Conservation (phyloP, 2,329 filamentous ascomycete species). For the Tolypocladium nubicola region DNA sequence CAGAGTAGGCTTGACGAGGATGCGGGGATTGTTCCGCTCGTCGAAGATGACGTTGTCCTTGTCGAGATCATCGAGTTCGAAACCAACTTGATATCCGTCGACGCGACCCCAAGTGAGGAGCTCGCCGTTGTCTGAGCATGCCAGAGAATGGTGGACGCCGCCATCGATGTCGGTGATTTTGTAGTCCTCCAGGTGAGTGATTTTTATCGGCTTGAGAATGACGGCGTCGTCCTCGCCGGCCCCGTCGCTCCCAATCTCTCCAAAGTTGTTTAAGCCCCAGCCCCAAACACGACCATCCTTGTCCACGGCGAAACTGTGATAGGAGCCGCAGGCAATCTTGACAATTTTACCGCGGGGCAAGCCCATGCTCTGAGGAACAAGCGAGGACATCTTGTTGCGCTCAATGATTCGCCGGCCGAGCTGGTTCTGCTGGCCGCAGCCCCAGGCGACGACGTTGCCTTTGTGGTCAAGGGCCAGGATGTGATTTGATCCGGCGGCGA, state of each 20-base stretch:
- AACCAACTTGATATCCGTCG: slow-evolving; percentile 42
- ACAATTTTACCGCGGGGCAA: slow-evolving; percentile 47
- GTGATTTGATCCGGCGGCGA: slow-evolving; percentile 62
- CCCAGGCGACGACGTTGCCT: slow-evolving; percentile 60
- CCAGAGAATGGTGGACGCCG: slow-evolving; percentile 63
- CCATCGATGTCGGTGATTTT: slow-evolving; percentile 60
- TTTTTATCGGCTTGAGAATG: slow-evolving; percentile 59
- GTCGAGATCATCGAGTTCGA: slow-evolving; percentile 39
- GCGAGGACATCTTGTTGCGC: slow-evolving; percentile 51
- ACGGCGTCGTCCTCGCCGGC: slow-evolving; percentile 46
- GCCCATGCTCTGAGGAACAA: slow-evolving; percentile 49
- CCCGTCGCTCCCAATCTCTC: slow-evolving; percentile 58
- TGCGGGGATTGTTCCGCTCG: slow-evolving; percentile 51
- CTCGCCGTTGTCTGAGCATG: slow-evolving; percentile 44
- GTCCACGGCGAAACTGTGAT: slow-evolving; percentile 75
- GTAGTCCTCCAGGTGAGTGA: slow-evolving; percentile 52
- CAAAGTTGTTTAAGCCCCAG: slow-evolving; percentile 84
- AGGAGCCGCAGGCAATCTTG: slow-evolving; percentile 53
- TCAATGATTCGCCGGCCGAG: slow-evolving; percentile 49
- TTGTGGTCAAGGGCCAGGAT: slow-evolving; percentile 56
- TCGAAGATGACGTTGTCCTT: slow-evolving; percentile 50
- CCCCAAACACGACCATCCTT: slow-evolving; percentile 60
- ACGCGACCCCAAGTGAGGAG: slow-evolving; percentile 51
- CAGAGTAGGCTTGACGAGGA: slow-evolving; percentile 38
- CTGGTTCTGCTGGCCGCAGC: slow-evolving; percentile 58